Conservation (phyloP, 345 rosid species). For the Bretschneidera sinensis region DNA sequence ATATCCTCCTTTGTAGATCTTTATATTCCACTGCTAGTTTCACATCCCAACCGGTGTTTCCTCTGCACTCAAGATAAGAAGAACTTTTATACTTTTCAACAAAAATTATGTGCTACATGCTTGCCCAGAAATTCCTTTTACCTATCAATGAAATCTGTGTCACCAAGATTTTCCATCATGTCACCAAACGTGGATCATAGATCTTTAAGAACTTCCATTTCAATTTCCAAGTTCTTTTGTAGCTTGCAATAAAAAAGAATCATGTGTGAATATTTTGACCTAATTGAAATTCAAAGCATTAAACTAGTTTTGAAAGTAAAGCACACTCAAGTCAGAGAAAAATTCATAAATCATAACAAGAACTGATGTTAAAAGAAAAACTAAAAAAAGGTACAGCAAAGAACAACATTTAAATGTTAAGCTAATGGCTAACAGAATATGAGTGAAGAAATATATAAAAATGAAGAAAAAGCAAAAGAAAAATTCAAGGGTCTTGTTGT, state of each 20-base stretch:
- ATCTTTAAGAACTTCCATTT: slow-evolving; percentile 57
- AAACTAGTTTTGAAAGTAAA: background rate
- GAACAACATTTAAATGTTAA: background rate
- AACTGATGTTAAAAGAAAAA: background rate
- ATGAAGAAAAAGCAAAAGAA: slow-evolving; percentile 8
- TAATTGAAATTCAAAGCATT: background rate
- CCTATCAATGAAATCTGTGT: slow-evolving; percentile 40
- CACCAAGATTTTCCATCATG: slow-evolving; percentile 66
- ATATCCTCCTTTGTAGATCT: slow-evolving; percentile 56
- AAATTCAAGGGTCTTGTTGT: slow-evolving; percentile 32
- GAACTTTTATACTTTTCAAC: background rate
- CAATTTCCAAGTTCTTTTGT: slow-evolving; percentile 47
- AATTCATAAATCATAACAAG: background rate
- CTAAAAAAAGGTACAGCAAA: background rate
- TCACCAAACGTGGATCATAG: slow-evolving; percentile 48
- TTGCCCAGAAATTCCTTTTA: slow-evolving; percentile 17
- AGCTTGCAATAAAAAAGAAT: slow-evolving; percentile 24
- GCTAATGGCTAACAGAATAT: background rate
- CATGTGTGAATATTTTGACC: background rate
- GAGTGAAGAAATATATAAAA: slow-evolving; percentile 1
- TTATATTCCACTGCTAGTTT: slow-evolving; percentile 54
- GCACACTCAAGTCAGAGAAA: background rate
- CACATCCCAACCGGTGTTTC: slow-evolving; percentile 51
- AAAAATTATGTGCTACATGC: background rate
- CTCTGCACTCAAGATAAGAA: slow-evolving; percentile 35